phyloP scores from a whole-genome alignment of 2,329 filamentous ascomycete species.

The Didymella lethalis region DNA sequence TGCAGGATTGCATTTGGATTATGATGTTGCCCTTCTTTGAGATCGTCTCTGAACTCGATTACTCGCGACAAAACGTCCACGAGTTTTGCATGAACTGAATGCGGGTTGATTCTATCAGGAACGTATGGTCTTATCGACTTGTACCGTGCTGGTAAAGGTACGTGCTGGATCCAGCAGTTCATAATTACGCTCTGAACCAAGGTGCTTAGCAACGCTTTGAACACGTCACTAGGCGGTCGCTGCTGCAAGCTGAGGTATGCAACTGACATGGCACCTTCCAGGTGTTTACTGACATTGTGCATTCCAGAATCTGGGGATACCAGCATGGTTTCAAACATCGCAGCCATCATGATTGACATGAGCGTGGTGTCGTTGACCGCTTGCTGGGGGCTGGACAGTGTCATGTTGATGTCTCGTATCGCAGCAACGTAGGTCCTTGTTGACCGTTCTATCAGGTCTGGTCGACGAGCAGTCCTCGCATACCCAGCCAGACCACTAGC shows the following conservation, averaged over 20 bases:
- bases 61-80: conserved; percentile 31
- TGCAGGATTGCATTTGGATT: conserved; percentile 21
- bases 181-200: conserved; percentile 36
- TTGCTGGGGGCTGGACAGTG: conserved; percentile 24
- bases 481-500: conserved; percentile 40
- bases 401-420: conserved; percentile 33
- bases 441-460: conserved; percentile 28
- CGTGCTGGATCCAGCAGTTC: conserved; percentile 39
- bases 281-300: conserved; percentile 37
- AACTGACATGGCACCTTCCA: conserved; percentile 40
- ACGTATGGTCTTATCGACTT: conserved; percentile 21
- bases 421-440: conserved; percentile 34
- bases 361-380: conserved; percentile 33
- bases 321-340: conserved; percentile 41
- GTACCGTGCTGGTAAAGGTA: conserved; percentile 29
- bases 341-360: conserved; percentile 35
- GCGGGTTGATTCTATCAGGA: conserved; percentile 12
- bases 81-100: conserved; percentile 25
- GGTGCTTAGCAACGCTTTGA: conserved; percentile 24
- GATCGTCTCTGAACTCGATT: conserved; percentile 27
- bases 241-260: conserved; percentile 33
- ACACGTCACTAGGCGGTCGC: conserved; percentile 21
- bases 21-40: conserved; percentile 5
- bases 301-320: conserved; percentile 27
- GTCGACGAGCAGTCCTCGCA: conserved; percentile 25